Percentiles rank a stretch among this genome's conserved stretches.
These are phyloP conservation scores for Pseudocercospora fijiensis DNA, from an alignment of 2,329 filamentous ascomycete species.

Conservation along the genomic window DNA sequence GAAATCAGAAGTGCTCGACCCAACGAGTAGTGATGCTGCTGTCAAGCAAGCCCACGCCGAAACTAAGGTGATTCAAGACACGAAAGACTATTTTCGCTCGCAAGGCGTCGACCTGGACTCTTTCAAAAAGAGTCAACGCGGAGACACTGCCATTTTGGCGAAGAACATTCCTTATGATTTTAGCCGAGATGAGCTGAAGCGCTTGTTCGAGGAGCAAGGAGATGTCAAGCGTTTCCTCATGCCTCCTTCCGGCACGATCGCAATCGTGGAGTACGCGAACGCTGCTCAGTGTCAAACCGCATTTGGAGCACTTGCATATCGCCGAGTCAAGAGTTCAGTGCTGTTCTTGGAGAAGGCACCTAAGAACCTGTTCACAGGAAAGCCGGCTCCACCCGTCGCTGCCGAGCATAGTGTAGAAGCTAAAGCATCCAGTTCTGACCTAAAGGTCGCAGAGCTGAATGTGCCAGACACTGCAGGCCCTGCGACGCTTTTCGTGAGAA, in stretches of 20 bases:
- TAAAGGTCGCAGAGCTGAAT: slow-evolving; percentile 56
- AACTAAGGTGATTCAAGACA: slow-evolving; percentile 93
- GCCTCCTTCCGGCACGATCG: slow-evolving; percentile 89
- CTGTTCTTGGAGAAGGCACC: slow-evolving; percentile 93
- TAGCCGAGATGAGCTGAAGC: slow-evolving; percentile 72
- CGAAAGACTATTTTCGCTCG: slow-evolving; percentile 82
- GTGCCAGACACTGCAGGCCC: slow-evolving; percentile 58
- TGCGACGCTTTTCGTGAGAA: slow-evolving; percentile 81
- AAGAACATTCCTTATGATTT: slow-evolving; percentile 93
- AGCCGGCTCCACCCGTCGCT: slow-evolving; percentile 18
- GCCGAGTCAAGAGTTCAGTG: slow-evolving; percentile 85
- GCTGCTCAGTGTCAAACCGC: slow-evolving; percentile 77
- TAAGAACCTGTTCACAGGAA: slow-evolving; percentile 67
- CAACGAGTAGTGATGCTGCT: slow-evolving; percentile 90
- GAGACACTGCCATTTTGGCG: slow-evolving; percentile 82
- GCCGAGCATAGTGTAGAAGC: slow-evolving; percentile 41
- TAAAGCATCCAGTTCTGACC: slow-evolving; percentile 67
- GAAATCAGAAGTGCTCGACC: slow-evolving; percentile 89
- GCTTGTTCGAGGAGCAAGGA: slow-evolving; percentile 82
- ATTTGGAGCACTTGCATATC: slow-evolving; percentile 81
- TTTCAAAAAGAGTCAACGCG: slow-evolving; percentile 81
- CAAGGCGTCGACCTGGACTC: slow-evolving; percentile 90
- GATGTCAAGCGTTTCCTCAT: slow-evolving; percentile 79
- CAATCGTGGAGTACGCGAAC: slow-evolving; percentile 84
- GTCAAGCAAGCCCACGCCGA: slow-evolving; percentile 97